Conservation (phyloP, 2,329 filamentous ascomycete species). For the Plectosphaerella cucumerina region DNA sequence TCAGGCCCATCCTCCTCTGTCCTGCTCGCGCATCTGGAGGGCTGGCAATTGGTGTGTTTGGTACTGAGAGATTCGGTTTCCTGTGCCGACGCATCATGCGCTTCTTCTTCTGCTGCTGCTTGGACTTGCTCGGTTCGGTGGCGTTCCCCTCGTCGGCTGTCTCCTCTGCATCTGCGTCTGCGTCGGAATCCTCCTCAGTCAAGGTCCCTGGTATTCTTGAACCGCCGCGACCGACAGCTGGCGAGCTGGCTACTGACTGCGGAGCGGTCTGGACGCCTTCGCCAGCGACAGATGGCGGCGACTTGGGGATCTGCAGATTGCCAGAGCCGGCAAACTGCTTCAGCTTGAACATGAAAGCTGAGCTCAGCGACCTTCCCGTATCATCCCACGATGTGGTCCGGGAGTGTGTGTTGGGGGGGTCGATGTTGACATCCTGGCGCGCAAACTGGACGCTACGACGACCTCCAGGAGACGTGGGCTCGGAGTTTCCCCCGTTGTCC, state of each 20-base stretch:
- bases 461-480: background rate
- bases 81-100: slow-evolving; percentile 43
- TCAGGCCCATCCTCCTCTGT: slow-evolving; percentile 49
- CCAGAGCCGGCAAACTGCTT: slow-evolving; percentile 63
- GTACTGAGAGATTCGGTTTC: slow-evolving; percentile 56
- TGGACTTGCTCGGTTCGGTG: slow-evolving; percentile 44
- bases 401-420: slow-evolving; percentile 46
- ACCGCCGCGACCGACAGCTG: slow-evolving; percentile 37
- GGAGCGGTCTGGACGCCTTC: slow-evolving; percentile 18
- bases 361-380: slow-evolving; percentile 53
- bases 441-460: slow-evolving; percentile 69
- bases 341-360: slow-evolving; percentile 73
- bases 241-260: slow-evolving; percentile 42
- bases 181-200: slow-evolving; percentile 61
- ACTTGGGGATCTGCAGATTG: slow-evolving; percentile 40
- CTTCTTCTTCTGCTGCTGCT: slow-evolving; percentile 61
- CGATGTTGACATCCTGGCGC: slow-evolving; percentile 45
- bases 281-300: slow-evolving; percentile 19
- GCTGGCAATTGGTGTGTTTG: slow-evolving; percentile 50
- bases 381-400: slow-evolving; percentile 65
- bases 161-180: slow-evolving; percentile 77
- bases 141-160: slow-evolving; percentile 71
- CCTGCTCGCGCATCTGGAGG: slow-evolving; percentile 36
- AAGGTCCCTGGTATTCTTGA: slow-evolving; percentile 50
- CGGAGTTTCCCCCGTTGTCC: slow-evolving; percentile 2